These are phyloP conservation scores for Cordyceps cateniannulata DNA, from an alignment of 2,329 filamentous ascomycete species.

Conservation along the genomic window DNA sequence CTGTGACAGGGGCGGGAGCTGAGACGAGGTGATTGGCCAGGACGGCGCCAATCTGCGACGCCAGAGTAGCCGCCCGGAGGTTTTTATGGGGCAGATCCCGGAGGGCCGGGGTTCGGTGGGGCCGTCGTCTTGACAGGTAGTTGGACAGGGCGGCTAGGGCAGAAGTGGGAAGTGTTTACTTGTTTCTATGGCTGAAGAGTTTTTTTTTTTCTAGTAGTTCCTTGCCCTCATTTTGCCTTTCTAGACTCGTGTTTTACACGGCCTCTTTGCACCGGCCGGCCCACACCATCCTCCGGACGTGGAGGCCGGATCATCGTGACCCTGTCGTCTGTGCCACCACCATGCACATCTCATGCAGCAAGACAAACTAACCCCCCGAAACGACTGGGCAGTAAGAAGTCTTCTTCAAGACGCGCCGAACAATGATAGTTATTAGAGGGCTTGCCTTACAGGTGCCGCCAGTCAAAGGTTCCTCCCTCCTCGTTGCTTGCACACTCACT, in stretches of 20 bases:
- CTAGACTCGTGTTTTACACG: too few relatives aligned
- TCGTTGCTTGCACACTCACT: neutral
- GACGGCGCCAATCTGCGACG: constrained; percentile 16
- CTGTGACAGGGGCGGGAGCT: too few relatives aligned
- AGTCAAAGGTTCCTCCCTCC: neutral
- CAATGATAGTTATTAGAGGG: neutral
- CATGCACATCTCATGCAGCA: neutral
- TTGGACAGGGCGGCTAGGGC: too few relatives aligned
- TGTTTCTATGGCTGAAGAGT: too few relatives aligned
- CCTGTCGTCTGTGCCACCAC: neutral
- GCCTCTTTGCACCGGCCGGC: too few relatives aligned
- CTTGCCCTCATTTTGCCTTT: too few relatives aligned
- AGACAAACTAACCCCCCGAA: too few relatives aligned
- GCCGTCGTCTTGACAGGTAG: constrained; percentile 23
- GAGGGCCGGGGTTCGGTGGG: too few relatives aligned
- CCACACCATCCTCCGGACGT: too few relatives aligned
- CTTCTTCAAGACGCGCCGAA: neutral
- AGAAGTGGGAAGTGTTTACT: too few relatives aligned
- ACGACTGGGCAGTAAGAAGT: neutral
- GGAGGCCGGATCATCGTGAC: too few relatives aligned
- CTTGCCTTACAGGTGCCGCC: neutral
- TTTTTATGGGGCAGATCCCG: neutral
- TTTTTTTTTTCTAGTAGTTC: too few relatives aligned
- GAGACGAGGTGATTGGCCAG: constrained; percentile 22
- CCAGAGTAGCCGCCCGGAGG: neutral